Percentiles rank a stretch among this genome's conserved stretches.
phyloP scores from a whole-genome alignment of 345 rosid genomes.

The Gossypium mustelinum region DNA sequence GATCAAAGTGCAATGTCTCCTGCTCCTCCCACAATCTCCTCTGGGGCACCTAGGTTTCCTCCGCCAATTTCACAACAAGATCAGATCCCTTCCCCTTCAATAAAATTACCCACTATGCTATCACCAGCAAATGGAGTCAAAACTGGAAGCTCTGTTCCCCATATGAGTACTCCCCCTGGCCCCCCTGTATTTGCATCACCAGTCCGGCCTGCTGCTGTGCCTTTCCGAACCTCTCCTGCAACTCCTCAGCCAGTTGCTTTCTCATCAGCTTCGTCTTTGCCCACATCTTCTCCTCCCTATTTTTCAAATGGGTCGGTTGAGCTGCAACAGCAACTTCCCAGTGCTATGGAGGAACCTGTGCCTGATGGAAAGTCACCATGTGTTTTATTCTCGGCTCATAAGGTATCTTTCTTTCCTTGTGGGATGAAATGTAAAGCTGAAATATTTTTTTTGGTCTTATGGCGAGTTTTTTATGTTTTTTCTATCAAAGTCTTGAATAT shows the following conservation, averaged over 20 bases:
- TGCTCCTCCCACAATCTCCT: conserved; percentile 38
- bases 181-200: conserved; percentile 90
- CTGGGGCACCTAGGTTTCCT: conserved; percentile 62
- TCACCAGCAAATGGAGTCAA: conserved; percentile 65
- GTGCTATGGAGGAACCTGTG: conserved; percentile 46
- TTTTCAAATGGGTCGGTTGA: conserved; percentile 60
- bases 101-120: conserved; percentile 40
- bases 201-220: conserved; percentile 89
- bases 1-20: conserved; percentile 41
- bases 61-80: conserved; percentile 58
- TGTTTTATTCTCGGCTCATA: conserved; percentile 71
- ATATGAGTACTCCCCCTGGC: conserved; percentile 87
- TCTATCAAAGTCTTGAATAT: conserved; percentile 22
- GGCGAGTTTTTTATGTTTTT: background rate
- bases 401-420: conserved; percentile 45
- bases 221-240: conserved; percentile 83
- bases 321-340: conserved; percentile 20
- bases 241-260: conserved; percentile 89
- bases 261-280: conserved; percentile 69
- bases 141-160: conserved; percentile 67
- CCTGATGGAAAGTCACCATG: conserved; percentile 45
- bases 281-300: conserved; percentile 72
- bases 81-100: conserved; percentile 51
- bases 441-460: background rate
- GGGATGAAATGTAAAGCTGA: background rate